Conservation (phyloP, 805 yeast genomes). For the Blastobotrys parvus region DNA sequence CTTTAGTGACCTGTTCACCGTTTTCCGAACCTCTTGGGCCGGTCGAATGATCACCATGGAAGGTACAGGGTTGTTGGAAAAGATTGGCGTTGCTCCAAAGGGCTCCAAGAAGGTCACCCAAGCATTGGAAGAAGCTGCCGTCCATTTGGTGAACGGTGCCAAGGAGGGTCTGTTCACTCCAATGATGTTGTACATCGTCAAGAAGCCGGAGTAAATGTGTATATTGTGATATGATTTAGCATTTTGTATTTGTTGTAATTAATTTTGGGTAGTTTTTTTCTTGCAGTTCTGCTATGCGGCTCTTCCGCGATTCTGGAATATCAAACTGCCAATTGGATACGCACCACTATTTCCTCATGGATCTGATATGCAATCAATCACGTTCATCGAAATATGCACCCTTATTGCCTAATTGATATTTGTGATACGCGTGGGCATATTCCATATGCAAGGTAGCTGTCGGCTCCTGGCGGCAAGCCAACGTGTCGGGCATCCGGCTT, state of each 20-base stretch:
- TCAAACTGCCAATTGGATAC: no score
- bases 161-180: constrained; percentile 86
- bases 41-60: constrained; percentile 85
- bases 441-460: no score
- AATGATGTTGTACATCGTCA: constrained; percentile 88
- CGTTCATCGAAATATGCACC: no score
- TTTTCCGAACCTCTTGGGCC: constrained; percentile 75
- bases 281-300: no score
- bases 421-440: no score
- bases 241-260: background rate
- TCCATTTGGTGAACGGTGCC: constrained; percentile 92
- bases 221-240: background rate
- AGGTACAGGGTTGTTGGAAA: constrained; percentile 75
- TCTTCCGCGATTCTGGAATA: no score
- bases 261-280: background rate
- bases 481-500: no score
- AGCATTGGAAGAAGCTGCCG: constrained; percentile 96
- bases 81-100: constrained; percentile 80
- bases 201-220: constrained; percentile 56
- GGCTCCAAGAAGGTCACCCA: constrained; percentile 84
- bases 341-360: no score
- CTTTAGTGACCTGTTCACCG: constrained; percentile 67
- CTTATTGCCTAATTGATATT: no score
- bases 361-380: no score
- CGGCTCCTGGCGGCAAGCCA: no score